Evolutionary conservation across 805 yeast genomes (phyloP).

Genomic region (Jamesozyma piceae): DNA sequence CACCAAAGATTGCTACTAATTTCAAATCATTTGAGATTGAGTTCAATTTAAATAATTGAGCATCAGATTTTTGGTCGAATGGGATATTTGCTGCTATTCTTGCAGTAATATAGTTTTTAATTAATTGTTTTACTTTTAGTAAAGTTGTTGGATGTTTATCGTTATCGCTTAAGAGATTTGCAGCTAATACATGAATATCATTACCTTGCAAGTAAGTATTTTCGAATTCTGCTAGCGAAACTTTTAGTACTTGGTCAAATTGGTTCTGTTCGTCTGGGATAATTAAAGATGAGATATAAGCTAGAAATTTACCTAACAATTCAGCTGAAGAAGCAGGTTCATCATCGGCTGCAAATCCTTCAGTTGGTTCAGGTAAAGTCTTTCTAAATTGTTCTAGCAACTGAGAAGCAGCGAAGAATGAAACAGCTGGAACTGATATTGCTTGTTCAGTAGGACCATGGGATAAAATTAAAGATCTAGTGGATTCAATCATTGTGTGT

Average conservation of each 20-base stretch:
- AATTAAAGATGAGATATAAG: slow-evolving; percentile 48
- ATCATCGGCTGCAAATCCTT: slow-evolving; percentile 73
- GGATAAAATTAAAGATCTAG: slow-evolving; percentile 73
- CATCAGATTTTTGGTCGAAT: slow-evolving; percentile 38
- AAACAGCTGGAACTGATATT: slow-evolving; percentile 72
- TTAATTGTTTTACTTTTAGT: slow-evolving; percentile 60
- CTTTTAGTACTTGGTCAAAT: slow-evolving; percentile 58
- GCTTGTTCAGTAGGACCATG: slow-evolving; percentile 88
- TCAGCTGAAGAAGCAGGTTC: slow-evolving; percentile 86
- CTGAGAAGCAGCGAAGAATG: slow-evolving; percentile 74
- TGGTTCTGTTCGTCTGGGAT: slow-evolving; percentile 37
- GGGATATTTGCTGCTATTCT: slow-evolving; percentile 43
- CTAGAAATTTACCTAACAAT: slow-evolving; percentile 74
- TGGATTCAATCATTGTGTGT: slow-evolving; percentile 24
- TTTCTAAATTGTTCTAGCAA: slow-evolving; percentile 78
- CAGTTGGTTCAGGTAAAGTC: slow-evolving; percentile 70
- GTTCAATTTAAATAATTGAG: slow-evolving; percentile 58
- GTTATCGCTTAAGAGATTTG: slow-evolving; percentile 46
- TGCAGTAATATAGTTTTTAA: slow-evolving; percentile 68
- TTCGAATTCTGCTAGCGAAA: slow-evolving; percentile 77
- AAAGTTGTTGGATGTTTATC: slow-evolving; percentile 52
- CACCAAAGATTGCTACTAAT: slow-evolving; percentile 86
- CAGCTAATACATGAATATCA: slow-evolving; percentile 87
- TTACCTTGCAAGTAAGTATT: slow-evolving; percentile 60
- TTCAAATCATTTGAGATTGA: slow-evolving; percentile 41